phyloP scores from a whole-genome alignment of 2,329 filamentous ascomycete genomes.

The Coniochaeta sp. region DNA sequence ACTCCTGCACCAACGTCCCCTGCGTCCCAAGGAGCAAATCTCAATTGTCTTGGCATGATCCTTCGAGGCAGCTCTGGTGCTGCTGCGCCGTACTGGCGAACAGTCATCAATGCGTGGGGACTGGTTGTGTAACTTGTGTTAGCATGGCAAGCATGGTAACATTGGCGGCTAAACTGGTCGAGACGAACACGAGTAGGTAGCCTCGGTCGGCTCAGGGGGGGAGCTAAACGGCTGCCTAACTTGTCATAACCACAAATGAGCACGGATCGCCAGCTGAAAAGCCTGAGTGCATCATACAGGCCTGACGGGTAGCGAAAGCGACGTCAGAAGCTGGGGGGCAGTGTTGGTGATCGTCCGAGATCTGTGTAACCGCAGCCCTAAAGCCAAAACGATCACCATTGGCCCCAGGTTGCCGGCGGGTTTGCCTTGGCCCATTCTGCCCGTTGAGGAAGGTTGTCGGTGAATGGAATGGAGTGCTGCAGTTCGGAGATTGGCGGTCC shows the following conservation, averaged over 20 bases:
- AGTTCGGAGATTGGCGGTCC: no score
- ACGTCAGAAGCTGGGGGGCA: neutral
- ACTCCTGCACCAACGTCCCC: neutral
- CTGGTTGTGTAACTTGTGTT: no score
- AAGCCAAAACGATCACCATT: no score
- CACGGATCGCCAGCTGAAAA: neutral
- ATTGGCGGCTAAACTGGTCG: neutral
- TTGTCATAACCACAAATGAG: neutral
- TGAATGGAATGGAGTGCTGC: no score
- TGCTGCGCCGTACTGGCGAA: neutral
- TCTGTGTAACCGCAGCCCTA: no score
- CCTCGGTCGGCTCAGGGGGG: neutral
- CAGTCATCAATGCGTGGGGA: neutral
- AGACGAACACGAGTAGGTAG: neutral
- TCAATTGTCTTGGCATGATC: neutral
- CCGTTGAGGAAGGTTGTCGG: no score
- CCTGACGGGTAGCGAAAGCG: neutral
- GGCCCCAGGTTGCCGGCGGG: no score
- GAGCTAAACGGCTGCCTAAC: neutral
- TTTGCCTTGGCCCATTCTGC: no score
- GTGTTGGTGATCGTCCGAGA: neutral
- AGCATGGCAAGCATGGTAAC: neutral
- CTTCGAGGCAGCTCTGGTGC: neutral
- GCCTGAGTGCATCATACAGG: no score
- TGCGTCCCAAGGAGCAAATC: neutral